These are phyloP conservation scores for Cercospora canescens DNA, from an alignment of 2,329 filamentous ascomycete genomes.

Conservation along the genomic window DNA sequence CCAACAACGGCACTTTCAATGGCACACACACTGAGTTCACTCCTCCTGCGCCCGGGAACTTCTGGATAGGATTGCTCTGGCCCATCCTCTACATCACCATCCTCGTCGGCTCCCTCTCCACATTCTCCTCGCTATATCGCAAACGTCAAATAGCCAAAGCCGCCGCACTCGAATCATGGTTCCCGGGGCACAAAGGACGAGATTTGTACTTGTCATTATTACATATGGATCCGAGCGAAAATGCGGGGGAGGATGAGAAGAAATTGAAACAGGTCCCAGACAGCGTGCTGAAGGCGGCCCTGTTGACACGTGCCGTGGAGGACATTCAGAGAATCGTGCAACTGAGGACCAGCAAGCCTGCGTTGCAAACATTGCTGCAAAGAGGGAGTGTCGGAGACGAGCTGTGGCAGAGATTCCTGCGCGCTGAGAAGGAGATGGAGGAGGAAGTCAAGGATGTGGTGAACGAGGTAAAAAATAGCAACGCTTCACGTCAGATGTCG, in stretches of 20 bases:
- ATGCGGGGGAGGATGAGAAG: conserved; percentile 63
- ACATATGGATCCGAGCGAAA: conserved; percentile 64
- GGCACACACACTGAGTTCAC: conserved; percentile 28
- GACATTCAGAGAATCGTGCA: conserved; percentile 91
- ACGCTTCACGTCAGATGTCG: neutral
- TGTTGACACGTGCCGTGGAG: conserved; percentile 85
- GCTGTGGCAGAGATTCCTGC: conserved; percentile 86
- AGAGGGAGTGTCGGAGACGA: conserved; percentile 94
- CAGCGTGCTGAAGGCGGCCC: conserved; percentile 80
- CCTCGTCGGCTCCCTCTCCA: conserved; percentile 82
- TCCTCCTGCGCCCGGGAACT: conserved; percentile 26
- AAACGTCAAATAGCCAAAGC: conserved; percentile 82
- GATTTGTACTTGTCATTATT: conserved; percentile 93
- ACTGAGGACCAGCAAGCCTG: conserved; percentile 84
- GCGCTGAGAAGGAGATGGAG: conserved; percentile 97
- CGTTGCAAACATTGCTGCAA: conserved; percentile 79
- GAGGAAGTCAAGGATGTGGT: conserved; percentile 94
- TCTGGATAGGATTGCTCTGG: conserved; percentile 80
- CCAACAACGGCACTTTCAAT: conserved; percentile 27
- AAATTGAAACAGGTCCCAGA: conserved; percentile 69
- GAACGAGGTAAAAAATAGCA: conserved; percentile 66
- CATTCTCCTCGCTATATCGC: conserved; percentile 90
- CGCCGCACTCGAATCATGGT: conserved; percentile 90
- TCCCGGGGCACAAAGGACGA: conserved; percentile 83
- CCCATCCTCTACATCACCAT: conserved; percentile 89